Percentiles rank a stretch among this genome's conserved stretches.
These are phyloP conservation scores for Huntiella savannae DNA, from an alignment of 2,329 filamentous ascomycete genomes.

Conservation along the genomic window DNA sequence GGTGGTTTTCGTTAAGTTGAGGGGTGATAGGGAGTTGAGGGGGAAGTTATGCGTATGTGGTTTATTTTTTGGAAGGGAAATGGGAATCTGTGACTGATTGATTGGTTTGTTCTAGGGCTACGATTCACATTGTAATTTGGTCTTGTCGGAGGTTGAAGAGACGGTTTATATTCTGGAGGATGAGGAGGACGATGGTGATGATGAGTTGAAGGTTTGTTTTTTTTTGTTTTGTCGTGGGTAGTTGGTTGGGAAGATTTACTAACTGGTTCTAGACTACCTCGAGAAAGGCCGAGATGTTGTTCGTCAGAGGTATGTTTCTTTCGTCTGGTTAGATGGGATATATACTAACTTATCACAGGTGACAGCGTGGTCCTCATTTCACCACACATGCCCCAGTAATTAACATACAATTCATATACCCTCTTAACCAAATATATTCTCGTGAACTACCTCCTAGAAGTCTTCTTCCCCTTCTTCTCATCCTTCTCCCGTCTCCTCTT, in stretches of 20 bases:
- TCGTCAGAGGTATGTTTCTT: constrained; percentile 67
- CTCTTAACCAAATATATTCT: too few relatives aligned
- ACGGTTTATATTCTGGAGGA: constrained; percentile 64
- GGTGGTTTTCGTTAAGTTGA: constrained; percentile 89
- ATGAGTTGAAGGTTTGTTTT: constrained; percentile 48
- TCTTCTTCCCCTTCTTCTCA: constrained; percentile 3
- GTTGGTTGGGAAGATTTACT: neutral
- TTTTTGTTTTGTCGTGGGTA: too few relatives aligned
- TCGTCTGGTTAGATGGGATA: neutral
- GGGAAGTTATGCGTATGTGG: constrained; percentile 67
- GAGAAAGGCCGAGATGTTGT: constrained; percentile 97
- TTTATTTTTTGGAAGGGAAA: too few relatives aligned
- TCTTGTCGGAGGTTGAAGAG: constrained; percentile 91
- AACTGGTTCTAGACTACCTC: constrained; percentile 51
- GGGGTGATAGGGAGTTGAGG: constrained; percentile 88
- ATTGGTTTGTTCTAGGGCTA: constrained; percentile 73
- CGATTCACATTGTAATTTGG: constrained; percentile 94
- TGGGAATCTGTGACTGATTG: too few relatives aligned
- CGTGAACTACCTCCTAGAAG: too few relatives aligned
- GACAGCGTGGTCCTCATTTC: constrained; percentile 58
- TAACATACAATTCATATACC: too few relatives aligned
- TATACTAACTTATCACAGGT: constrained; percentile 23
- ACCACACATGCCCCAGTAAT: constrained; percentile 27
- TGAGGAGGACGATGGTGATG: constrained; percentile 17
- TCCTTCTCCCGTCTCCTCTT: neutral